Evolutionary conservation across 1,284 basidiomycete genomes (phyloP).

Genomic region (Irpex lacteus): DNA sequence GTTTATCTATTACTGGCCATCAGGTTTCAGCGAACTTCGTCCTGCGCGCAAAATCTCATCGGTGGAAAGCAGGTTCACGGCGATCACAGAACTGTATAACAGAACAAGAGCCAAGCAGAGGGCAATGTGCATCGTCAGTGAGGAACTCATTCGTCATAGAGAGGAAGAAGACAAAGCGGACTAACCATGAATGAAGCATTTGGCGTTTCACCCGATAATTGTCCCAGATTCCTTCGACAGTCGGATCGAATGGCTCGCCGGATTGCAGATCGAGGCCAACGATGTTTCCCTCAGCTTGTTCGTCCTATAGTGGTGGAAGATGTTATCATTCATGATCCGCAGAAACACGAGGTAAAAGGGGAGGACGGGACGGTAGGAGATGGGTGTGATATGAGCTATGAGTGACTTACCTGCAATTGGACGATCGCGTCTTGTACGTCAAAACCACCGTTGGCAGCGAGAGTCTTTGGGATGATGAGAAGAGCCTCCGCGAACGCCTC

Average conservation of each 20-base stretch:
- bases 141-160: conserved; percentile 14
- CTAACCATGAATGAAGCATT: conserved; percentile 95
- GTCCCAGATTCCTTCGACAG: conserved; percentile 96
- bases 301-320: conserved; percentile 56
- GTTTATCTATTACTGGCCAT: conserved; percentile 53
- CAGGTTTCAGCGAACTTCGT: conserved; percentile 82
- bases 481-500: conserved; percentile 97
- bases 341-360: background rate
- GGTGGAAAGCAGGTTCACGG: conserved; percentile 91
- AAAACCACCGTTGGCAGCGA: conserved; percentile 95
- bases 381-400: background rate
- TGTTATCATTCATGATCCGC: background rate
- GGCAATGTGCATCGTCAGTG: conserved; percentile 10
- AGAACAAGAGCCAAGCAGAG: background rate
- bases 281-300: conserved; percentile 86
- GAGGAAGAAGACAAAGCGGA: conserved; percentile 9
- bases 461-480: conserved; percentile 93
- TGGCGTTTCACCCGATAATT: conserved; percentile 99
- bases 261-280: conserved; percentile 93
- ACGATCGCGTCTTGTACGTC: conserved; percentile 97
- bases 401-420: conserved; percentile 68
- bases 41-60: conserved; percentile 96
- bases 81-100: conserved; percentile 85
- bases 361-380: background rate
- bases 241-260: conserved; percentile 96